Conservation (phyloP, 306 rosid genomes). For the peach (Prunus persica) region Prunus_persica_NCBIv2 NC_034009.1:4017501-4018000, state of each 20-base stretch:
- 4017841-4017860: not conserved
- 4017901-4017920: not conserved
- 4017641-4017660: slow-evolving; percentile 4
- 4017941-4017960: not conserved
- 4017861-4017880: not conserved
- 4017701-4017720: not conserved
- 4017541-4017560: slow-evolving; percentile 89
- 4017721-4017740: not conserved
- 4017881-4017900: not conserved
- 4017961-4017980: not conserved
- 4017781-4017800: not conserved
- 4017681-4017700: not conserved
- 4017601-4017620: not conserved
- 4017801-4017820: not conserved
- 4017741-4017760: not conserved
- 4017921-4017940: not conserved
- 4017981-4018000: not conserved
- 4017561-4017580: slow-evolving; percentile 83
- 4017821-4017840: not conserved
- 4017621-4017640: not conserved
- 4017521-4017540: slow-evolving; percentile 70
- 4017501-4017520: slow-evolving; percentile 57
- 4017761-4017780: not conserved
- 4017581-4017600: slow-evolving; percentile 67
- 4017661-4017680: not conserved